Conservation (phyloP, 1,284 basidiomycete species). For the Hymenochaete sp. region DNA sequence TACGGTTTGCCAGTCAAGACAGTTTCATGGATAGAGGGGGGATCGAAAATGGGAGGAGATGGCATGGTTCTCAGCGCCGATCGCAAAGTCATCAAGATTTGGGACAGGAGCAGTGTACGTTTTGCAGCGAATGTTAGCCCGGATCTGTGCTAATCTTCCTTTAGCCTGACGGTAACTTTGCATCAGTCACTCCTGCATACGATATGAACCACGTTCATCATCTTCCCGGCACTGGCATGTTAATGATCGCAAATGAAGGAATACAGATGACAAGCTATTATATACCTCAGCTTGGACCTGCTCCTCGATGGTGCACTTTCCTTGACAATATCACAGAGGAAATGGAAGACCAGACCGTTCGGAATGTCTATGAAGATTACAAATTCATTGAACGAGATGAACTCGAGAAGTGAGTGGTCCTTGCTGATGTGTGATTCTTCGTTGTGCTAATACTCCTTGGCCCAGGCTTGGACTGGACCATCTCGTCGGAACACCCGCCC, state of each 20-base stretch:
- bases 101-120: slow-evolving; percentile 78
- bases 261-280: slow-evolving; percentile 90
- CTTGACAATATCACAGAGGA: slow-evolving; percentile 98
- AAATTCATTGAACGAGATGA: slow-evolving; percentile 93
- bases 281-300: slow-evolving; percentile 92
- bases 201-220: slow-evolving; percentile 88
- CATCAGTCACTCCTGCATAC: slow-evolving; percentile 84
- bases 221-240: slow-evolving; percentile 73
- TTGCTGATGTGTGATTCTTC: slow-evolving; percentile 12
- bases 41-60: slow-evolving; percentile 74
- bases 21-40: slow-evolving; percentile 86
- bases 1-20: slow-evolving; percentile 89
- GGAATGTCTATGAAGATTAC: slow-evolving; percentile 87
- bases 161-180: slow-evolving; percentile 82
- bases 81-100: slow-evolving; percentile 92
- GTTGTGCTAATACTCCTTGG: slow-evolving; percentile 15
- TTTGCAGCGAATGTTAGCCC: slow-evolving; percentile 4
- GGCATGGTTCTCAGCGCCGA: slow-evolving; percentile 85
- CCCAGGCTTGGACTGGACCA: slow-evolving; percentile 83
- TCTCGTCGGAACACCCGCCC: slow-evolving; percentile 86
- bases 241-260: slow-evolving; percentile 88
- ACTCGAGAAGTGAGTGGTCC: slow-evolving; percentile 61
- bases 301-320: slow-evolving; percentile 95
- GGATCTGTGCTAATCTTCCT: slow-evolving; percentile 13
- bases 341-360: slow-evolving; percentile 81